A percentile compares a stretch with the other conserved stretches of the same genome.
Evolutionary conservation across 2,329 filamentous ascomycete species (phyloP).

Genomic region (Simplicillium aogashimaense): DNA sequence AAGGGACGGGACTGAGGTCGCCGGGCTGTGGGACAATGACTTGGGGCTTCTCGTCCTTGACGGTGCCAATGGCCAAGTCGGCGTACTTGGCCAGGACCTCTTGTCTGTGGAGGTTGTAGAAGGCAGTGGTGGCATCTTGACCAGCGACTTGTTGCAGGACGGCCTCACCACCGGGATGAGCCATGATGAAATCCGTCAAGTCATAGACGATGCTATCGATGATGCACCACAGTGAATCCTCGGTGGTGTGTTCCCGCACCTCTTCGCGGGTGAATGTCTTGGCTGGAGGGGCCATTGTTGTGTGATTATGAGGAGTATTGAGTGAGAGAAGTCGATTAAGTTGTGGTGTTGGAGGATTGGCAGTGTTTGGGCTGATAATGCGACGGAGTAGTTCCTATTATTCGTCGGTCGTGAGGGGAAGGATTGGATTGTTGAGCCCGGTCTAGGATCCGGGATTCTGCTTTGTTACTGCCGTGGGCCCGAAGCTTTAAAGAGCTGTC

Average conservation of each 20-base stretch:
- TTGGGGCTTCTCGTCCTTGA: conserved; percentile 66
- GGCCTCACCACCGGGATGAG: conserved; percentile 72
- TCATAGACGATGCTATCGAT: conserved; percentile 85
- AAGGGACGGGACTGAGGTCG: conserved; percentile 68
- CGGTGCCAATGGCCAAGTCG: conserved; percentile 62
- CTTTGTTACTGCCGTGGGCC: too few species aligned
- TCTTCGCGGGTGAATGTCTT: conserved; percentile 50
- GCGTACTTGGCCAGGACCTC: conserved; percentile 79
- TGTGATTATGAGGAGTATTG: conserved; percentile 1
- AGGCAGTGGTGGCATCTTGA: conserved; percentile 69
- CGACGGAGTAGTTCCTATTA: too few species aligned
- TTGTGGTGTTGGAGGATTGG: too few species aligned
- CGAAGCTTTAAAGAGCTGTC: too few species aligned
- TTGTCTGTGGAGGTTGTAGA: conserved; percentile 88
- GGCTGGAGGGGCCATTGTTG: conserved; percentile 24
- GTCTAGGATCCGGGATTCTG: too few species aligned
- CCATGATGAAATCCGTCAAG: conserved; percentile 74
- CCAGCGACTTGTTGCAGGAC: conserved; percentile 76
- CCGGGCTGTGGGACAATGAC: conserved; percentile 61
- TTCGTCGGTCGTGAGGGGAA: too few species aligned
- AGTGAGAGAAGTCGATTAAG: background rate
- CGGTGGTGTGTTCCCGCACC: conserved; percentile 66
- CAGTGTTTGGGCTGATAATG: too few species aligned
- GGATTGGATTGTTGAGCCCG: too few species aligned
- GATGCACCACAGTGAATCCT: conserved; percentile 72